phyloP scores from a whole-genome alignment of 306 rosid species.

The Lathyrus aphaca region DNA sequence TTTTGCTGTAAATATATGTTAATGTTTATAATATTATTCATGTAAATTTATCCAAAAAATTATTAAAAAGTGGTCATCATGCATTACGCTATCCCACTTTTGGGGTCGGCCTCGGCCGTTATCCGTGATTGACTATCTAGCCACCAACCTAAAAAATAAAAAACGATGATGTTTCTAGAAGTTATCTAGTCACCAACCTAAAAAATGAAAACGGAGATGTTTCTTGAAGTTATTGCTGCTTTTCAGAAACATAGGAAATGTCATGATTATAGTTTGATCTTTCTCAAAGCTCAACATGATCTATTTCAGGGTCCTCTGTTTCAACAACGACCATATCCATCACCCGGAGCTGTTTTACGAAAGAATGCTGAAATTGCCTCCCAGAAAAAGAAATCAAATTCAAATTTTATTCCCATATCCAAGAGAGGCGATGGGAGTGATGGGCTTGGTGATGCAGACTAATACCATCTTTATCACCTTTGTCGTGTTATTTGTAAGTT shows the following conservation, averaged over 20 bases:
- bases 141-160: no score
- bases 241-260: slow-evolving; percentile 24
- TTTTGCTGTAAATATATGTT: no score
- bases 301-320: slow-evolving; percentile 91
- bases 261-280: slow-evolving; percentile 13
- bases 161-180: no score
- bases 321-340: slow-evolving; percentile 98
- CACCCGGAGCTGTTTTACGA: slow-evolving; percentile 96
- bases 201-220: no score
- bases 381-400: slow-evolving; percentile 69
- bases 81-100: no score
- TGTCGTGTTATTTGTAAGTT: slow-evolving; percentile 24
- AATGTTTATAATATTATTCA: no score
- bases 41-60: no score
- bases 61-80: no score
- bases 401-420: slow-evolving; percentile 71
- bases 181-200: no score
- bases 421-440: slow-evolving; percentile 98
- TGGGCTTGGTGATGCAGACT: slow-evolving; percentile 98
- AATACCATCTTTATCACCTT: slow-evolving; percentile 33
- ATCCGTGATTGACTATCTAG: no score
- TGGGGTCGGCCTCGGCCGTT: no score
- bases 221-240: neutral
- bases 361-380: slow-evolving; percentile 94
- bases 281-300: slow-evolving; percentile 33